Percentiles rank a stretch among this genome's conserved stretches.
Evolutionary conservation across 1,139 yeast genomes (phyloP).

Genomic region (Barnettozyma hawaiiensis): DNA sequence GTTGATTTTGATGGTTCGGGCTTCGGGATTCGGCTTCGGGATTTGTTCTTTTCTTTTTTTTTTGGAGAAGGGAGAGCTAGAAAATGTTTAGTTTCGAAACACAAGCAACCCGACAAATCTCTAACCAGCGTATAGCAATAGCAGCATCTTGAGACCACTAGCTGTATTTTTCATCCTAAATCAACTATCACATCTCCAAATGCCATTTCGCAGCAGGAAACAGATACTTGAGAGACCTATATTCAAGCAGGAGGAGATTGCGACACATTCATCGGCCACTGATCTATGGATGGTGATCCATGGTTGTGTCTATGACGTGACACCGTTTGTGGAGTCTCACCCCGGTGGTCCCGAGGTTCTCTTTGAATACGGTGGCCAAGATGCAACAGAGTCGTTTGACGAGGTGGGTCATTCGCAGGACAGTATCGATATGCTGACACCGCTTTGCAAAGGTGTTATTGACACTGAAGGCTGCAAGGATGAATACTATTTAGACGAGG

Average conservation of each 20-base stretch:
- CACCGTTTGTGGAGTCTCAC: constrained; percentile 44
- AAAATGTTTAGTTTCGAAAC: neutral
- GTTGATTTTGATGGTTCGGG: no score
- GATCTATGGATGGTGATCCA: constrained; percentile 67
- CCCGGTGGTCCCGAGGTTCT: constrained; percentile 72
- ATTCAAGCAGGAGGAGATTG: constrained; percentile 31
- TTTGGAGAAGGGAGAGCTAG: neutral
- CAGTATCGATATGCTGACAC: constrained; percentile 48
- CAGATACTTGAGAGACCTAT: neutral
- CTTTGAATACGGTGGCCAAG: constrained; percentile 60
- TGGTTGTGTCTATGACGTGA: constrained; percentile 56
- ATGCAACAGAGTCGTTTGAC: constrained; percentile 56
- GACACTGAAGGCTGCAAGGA: constrained; percentile 1
- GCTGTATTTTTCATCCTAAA: neutral
- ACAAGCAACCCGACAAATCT: neutral
- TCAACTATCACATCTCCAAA: neutral
- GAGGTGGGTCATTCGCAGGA: constrained; percentile 35
- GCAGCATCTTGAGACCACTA: no score
- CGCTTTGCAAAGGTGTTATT: constrained; percentile 64
- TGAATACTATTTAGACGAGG: constrained; percentile 2
- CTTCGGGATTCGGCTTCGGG: no score
- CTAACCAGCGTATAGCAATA: no score
- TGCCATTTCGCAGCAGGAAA: constrained; percentile 4
- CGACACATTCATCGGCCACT: constrained; percentile 39
- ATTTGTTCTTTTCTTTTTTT: neutral